Percentiles rank a stretch among this genome's conserved stretches.
phyloP scores from a whole-genome alignment of 75 land plant species.

The Pinus taeda region DNA sequence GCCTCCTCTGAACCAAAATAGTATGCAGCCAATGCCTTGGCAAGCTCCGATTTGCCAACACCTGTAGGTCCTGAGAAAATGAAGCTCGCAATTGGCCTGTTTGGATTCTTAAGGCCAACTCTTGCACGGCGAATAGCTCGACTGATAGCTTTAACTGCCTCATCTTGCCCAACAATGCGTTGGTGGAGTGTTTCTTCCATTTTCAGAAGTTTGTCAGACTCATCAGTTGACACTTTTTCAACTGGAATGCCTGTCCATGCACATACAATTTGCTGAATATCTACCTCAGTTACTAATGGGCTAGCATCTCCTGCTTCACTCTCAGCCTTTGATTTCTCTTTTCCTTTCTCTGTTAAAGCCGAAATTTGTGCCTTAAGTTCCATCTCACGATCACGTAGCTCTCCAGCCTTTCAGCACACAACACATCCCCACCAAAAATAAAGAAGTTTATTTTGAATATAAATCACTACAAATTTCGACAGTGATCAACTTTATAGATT shows the following conservation, averaged over 20 bases:
- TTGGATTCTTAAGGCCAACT: constrained; percentile 91
- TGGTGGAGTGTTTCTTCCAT: constrained; percentile 92
- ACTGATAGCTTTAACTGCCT: constrained; percentile 89
- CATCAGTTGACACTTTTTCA: constrained; percentile 84
- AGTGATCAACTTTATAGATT: background rate
- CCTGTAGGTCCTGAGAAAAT: constrained; percentile 77
- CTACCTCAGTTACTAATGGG: constrained; percentile 77
- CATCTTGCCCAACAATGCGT: constrained; percentile 87
- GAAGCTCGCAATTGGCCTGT: constrained; percentile 88
- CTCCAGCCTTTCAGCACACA: constrained; percentile 67
- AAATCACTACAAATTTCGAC: background rate
- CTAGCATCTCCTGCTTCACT: constrained; percentile 69
- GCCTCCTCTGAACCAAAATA: constrained; percentile 75
- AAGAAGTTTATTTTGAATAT: background rate
- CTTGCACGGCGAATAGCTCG: constrained; percentile 93
- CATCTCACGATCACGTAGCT: constrained; percentile 86
- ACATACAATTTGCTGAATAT: constrained; percentile 85
- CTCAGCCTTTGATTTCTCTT: constrained; percentile 86
- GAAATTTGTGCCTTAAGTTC: constrained; percentile 86
- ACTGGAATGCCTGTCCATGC: constrained; percentile 96
- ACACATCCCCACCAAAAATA: background rate
- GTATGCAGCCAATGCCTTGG: constrained; percentile 63
- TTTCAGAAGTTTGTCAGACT: constrained; percentile 81
- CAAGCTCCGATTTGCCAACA: constrained; percentile 69
- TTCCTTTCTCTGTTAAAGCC: constrained; percentile 69